Conservation (phyloP, 306 rosid species). For the Quercus agrifolia region DNA sequence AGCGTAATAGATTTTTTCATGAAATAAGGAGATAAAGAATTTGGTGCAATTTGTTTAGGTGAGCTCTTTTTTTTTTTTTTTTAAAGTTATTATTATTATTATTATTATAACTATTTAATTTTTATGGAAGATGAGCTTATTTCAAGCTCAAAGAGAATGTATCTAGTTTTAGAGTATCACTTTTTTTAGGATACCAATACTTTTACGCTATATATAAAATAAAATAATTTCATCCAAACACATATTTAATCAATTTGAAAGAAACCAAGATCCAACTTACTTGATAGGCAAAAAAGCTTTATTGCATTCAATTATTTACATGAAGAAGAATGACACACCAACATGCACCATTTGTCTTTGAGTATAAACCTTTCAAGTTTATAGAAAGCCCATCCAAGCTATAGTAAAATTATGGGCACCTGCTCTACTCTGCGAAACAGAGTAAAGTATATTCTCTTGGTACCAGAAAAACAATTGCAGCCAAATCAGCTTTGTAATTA, state of each 20-base stretch:
- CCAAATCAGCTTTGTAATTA: conserved; percentile 11
- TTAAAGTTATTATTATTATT: too few species aligned
- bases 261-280: neutral
- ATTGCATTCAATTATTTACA: neutral
- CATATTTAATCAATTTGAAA: neutral
- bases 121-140: too few species aligned
- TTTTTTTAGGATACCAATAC: too few species aligned
- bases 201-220: too few species aligned
- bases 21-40: conserved; percentile 5
- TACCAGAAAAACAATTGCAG: conserved; percentile 5
- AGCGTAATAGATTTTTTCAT: neutral
- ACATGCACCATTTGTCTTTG: neutral
- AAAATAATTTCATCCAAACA: too few species aligned
- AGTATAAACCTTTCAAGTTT: too few species aligned
- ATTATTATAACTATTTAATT: too few species aligned
- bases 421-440: conserved; percentile 73
- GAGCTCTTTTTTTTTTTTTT: too few species aligned
- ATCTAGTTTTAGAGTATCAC: too few species aligned
- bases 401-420: conserved; percentile 44
- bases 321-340: neutral
- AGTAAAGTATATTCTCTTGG: conserved; percentile 27
- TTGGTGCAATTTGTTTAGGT: neutral
- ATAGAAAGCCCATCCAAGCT: too few species aligned
- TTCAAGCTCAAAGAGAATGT: too few species aligned
- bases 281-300: neutral